phyloP scores from a whole-genome alignment of 352 stramenopile genomes.

The Phytopythium montanum region DNA sequence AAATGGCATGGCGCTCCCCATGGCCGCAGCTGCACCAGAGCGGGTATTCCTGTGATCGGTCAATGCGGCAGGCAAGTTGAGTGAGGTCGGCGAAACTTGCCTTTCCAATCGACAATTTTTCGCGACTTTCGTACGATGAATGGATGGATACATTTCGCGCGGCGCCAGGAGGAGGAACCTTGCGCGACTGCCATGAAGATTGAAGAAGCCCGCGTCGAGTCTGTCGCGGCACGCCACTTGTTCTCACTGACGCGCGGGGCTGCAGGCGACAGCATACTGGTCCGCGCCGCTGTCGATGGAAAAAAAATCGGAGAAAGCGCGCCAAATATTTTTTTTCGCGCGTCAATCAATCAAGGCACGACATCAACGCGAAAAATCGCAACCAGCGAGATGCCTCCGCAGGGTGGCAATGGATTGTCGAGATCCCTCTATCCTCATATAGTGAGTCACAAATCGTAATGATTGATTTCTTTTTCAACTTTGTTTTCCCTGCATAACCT shows the following conservation, averaged over 20 bases:
- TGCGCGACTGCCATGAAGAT: too few relatives aligned
- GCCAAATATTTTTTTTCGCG: too few relatives aligned
- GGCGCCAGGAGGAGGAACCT: too few relatives aligned
- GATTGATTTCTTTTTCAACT: neutral
- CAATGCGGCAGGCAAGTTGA: neutral
- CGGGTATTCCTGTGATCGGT: neutral
- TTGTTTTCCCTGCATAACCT: neutral
- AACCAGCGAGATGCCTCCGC: neutral
- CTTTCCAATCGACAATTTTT: neutral
- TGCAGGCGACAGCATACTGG: too few relatives aligned
- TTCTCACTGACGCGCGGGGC: neutral
- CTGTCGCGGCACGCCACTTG: neutral
- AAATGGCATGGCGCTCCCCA: too few relatives aligned
- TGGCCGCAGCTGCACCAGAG: neutral
- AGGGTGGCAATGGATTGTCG: neutral
- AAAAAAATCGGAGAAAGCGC: neutral
- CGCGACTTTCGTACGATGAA: too few relatives aligned
- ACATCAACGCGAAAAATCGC: neutral
- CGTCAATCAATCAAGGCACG: neutral
- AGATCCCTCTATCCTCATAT: too few relatives aligned
- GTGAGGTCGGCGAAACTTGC: neutral
- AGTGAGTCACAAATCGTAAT: neutral
- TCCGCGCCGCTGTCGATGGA: too few relatives aligned
- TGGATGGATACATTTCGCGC: too few relatives aligned
- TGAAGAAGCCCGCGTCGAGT: neutral